phyloP scores from a whole-genome alignment of 2,329 filamentous ascomycete genomes.

The Spiromastix sp. region DNA sequence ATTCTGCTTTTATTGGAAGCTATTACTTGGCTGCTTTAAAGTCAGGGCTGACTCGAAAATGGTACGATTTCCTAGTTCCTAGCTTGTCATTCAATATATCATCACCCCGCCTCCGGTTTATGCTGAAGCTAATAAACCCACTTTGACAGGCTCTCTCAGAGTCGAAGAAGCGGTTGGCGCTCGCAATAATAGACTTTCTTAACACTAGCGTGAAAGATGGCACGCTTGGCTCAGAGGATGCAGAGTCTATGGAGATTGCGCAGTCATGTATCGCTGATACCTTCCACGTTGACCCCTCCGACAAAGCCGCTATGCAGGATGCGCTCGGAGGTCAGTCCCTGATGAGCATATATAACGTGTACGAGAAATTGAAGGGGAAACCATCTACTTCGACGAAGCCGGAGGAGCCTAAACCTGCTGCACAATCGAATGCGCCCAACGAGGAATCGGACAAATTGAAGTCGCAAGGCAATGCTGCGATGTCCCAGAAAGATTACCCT shows the following conservation, averaged over 20 bases:
- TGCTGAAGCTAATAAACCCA: too few species aligned
- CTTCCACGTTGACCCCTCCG: conserved; percentile 84
- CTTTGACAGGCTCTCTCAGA: conserved; percentile 36
- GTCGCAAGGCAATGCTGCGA: conserved; percentile 82
- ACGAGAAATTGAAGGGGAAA: conserved; percentile 82
- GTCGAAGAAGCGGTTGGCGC: conserved; percentile 78
- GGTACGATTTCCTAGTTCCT: too few species aligned
- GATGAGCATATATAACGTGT: conserved; percentile 84
- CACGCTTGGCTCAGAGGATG: conserved; percentile 76
- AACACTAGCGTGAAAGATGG: conserved; percentile 75
- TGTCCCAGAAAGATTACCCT: conserved; percentile 86
- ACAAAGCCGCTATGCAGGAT: conserved; percentile 60
- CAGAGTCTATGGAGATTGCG: conserved; percentile 88
- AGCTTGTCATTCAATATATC: too few species aligned
- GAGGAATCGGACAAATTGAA: conserved; percentile 76
- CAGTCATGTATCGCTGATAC: conserved; percentile 88
- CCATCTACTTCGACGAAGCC: conserved; percentile 32
- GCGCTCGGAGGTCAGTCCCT: conserved; percentile 82
- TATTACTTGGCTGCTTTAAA: too few species aligned
- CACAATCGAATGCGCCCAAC: conserved; percentile 16
- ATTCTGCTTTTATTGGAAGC: too few species aligned
- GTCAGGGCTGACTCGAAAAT: too few species aligned
- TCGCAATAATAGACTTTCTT: conserved; percentile 95
- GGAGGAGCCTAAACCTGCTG: conserved; percentile 26
- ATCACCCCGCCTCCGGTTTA: too few species aligned